Base-by-base conservation (phyloP, 306 rosid species). In the Canavalia ensiformis region DNA sequence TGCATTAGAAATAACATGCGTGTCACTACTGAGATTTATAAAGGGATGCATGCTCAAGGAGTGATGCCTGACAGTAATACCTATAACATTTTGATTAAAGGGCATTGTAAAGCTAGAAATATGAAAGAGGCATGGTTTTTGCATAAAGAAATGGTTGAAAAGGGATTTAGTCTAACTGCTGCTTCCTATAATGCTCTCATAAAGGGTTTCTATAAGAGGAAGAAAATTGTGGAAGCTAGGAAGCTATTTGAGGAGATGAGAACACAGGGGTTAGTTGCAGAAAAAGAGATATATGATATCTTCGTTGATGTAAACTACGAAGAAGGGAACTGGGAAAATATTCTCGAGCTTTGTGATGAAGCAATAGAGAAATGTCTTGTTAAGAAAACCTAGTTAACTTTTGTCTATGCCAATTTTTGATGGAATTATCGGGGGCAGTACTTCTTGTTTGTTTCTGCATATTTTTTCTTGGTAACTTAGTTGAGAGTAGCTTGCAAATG, bases 241-340 rank as follows among this genome's bases (percentile, higher is more conserved):
- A 84, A 88, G 74, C 83, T 91, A 28, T 92, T 94, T 84, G 94
- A 94, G 78, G 97, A 89, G 90, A 94, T 92, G 97, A 94, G 97
- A 83, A 65, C 77, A 28, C 84, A 77, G 37, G 95, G 97, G 13
- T 87, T 94, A 69, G 86, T 80, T 56, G 93, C 95, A 44, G 92
- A 90, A 46, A 90, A 83, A 81, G 97, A 91, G 82, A 87, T 91
- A 78, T 94, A 91, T 81, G 90, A 86, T 83, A 85, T 90, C 77
- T 92, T 94, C n/a, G 90, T 90, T 78, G 94, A 94, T 59, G 68
- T 91, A 68, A 90, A 86, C 88, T 91, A 88, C 72, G 87, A 85
- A 74, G 97, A 92, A 85, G 98, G 97, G 81, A 89, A 94, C 84
- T 68, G 89, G 87, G 95, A 90, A 54, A 65, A 56, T 54, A 85